Conservation (phyloP, 768 basidiomycete genomes). For the Tricholoma sp. region DNA sequence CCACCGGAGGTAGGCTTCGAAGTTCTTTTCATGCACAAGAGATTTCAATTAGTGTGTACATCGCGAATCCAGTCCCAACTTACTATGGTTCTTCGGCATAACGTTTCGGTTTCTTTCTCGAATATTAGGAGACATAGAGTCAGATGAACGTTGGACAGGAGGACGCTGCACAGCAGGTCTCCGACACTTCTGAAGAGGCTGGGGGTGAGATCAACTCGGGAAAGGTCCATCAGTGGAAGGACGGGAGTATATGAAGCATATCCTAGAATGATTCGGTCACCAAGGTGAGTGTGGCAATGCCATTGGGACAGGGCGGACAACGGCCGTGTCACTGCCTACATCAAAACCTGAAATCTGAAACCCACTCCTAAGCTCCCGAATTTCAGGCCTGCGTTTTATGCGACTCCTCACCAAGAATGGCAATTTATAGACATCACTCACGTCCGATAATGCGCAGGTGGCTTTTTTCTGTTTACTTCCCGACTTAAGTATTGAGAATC, state of each 20-base stretch:
- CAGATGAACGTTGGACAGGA: conserved; percentile 11
- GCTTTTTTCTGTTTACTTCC: too few species aligned
- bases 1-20: conserved; percentile 9
- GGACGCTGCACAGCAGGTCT: conserved; percentile 21
- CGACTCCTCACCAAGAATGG: too few species aligned
- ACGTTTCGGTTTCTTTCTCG: conserved; percentile 7
- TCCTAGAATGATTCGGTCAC: neutral
- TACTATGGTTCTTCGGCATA: conserved; percentile 10
- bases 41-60: neutral
- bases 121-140: conserved; percentile 6
- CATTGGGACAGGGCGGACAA: neutral
- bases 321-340: neutral
- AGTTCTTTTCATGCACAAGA: conserved; percentile 8
- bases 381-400: too few species aligned
- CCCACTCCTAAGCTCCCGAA: too few species aligned
- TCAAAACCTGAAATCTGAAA: neutral
- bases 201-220: conserved; percentile 21
- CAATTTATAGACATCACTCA: too few species aligned
- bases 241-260: neutral
- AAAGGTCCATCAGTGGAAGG: conserved; percentile 2
- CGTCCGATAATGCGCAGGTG: too few species aligned
- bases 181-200: conserved; percentile 8
- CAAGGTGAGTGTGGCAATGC: neutral
- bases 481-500: too few species aligned
- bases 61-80: conserved; percentile 2